Conservation (phyloP, 164 flowering plant species). For the Santalum album region DNA sequence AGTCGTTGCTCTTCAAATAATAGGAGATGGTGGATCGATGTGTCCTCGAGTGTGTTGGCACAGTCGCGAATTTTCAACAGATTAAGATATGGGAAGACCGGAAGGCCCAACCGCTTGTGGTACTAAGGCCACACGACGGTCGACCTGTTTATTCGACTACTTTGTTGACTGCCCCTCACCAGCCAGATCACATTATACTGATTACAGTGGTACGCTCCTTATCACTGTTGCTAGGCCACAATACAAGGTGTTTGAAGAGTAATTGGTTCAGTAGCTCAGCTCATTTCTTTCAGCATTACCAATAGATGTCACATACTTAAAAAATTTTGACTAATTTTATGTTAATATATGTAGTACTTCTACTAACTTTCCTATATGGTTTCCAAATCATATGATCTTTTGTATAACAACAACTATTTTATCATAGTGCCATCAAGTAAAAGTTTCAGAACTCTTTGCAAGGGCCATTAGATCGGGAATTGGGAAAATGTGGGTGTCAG, state of each 20-base stretch:
- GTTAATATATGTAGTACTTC: too few species aligned
- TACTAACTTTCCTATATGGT: too few species aligned
- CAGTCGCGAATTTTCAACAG: slow-evolving; percentile 66
- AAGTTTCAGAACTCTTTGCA: slow-evolving; percentile 17
- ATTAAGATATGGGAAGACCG: slow-evolving; percentile 96
- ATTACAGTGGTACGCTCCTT: slow-evolving; percentile 58
- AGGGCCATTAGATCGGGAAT: slow-evolving; percentile 79
- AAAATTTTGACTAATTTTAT: too few species aligned
- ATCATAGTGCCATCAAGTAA: too few species aligned
- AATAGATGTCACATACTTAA: too few species aligned
- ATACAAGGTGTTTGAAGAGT: too few species aligned
- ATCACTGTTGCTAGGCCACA: slow-evolving; percentile 4
- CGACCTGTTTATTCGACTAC: slow-evolving; percentile 72
- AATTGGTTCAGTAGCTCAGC: too few species aligned
- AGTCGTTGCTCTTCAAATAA: slow-evolving; percentile 55
- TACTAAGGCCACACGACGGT: slow-evolving; percentile 85
- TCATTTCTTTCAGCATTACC: too few species aligned
- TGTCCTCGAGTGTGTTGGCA: slow-evolving; percentile 97
- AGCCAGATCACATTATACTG: slow-evolving; percentile 83
- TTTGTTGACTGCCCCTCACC: slow-evolving; percentile 69
- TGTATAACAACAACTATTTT: too few species aligned
- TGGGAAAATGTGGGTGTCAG: slow-evolving; percentile 83
- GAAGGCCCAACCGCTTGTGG: slow-evolving; percentile 56
- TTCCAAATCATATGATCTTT: too few species aligned
- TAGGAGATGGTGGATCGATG: slow-evolving; percentile 50